Evolutionary conservation across 2,329 filamentous ascomycete genomes (phyloP).

Genomic region (Dactylella cylindrospora): DNA sequence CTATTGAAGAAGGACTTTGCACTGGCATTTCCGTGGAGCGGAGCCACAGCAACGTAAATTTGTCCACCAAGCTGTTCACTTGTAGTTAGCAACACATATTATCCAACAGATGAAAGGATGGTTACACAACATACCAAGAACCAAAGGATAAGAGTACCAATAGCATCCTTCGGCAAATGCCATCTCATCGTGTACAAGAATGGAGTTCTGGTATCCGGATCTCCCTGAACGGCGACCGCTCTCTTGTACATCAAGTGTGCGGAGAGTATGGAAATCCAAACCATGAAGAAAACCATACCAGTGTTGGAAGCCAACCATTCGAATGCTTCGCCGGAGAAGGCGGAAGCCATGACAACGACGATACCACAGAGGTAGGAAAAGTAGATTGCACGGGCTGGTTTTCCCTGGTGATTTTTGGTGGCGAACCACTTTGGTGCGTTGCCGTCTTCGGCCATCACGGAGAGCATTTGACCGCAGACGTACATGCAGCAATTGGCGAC

Average conservation of each 20-base stretch:
- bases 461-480: conserved; percentile 39
- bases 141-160: conserved; percentile 25
- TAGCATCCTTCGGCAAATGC: conserved; percentile 26
- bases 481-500: conserved; percentile 44
- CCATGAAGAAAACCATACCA: conserved; percentile 44
- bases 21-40: conserved; percentile 17
- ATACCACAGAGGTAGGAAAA: conserved; percentile 26
- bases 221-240: conserved; percentile 21
- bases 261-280: conserved; percentile 39
- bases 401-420: conserved; percentile 29
- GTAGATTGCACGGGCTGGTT: conserved; percentile 31
- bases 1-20: conserved; percentile 41
- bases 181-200: conserved; percentile 38
- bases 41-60: conserved; percentile 37
- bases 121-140: conserved; percentile 35
- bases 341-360: conserved; percentile 26
- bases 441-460: conserved; percentile 34
- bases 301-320: conserved; percentile 38
- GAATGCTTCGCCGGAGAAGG: conserved; percentile 29
- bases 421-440: conserved; percentile 30
- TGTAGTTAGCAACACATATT: conserved; percentile 22
- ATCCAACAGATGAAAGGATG: neutral
- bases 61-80: conserved; percentile 40
- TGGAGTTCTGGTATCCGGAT: conserved; percentile 24
- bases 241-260: conserved; percentile 29